Evolutionary conservation across 805 yeast species (phyloP).

Genomic region (Hanseniaspora taiwanica): DNA sequence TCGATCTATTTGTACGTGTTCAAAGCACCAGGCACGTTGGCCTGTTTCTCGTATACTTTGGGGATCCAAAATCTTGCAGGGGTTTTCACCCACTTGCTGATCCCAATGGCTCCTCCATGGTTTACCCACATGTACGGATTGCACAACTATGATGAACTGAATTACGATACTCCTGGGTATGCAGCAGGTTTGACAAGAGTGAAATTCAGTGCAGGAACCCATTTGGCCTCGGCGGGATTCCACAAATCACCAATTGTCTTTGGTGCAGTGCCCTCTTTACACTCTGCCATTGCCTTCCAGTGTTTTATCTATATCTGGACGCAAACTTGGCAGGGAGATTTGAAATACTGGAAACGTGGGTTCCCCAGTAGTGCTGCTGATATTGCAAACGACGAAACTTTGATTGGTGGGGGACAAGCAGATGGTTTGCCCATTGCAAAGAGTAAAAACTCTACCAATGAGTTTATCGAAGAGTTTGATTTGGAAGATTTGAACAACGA

Average conservation of each 20-base stretch:
- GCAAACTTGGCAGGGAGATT: neutral
- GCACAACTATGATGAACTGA: slow-evolving; percentile 31
- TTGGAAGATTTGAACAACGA: too few species aligned
- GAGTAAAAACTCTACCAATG: neutral
- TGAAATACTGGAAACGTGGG: neutral
- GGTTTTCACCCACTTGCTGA: slow-evolving; percentile 42
- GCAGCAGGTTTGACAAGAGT: slow-evolving; percentile 60
- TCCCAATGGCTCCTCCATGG: slow-evolving; percentile 72
- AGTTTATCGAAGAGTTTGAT: neutral
- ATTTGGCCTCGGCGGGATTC: slow-evolving; percentile 46
- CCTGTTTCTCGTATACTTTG: slow-evolving; percentile 37
- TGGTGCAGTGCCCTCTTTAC: slow-evolving; percentile 52
- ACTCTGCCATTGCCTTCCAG: slow-evolving; percentile 52
- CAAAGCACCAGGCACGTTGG: slow-evolving; percentile 51
- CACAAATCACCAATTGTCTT: slow-evolving; percentile 58
- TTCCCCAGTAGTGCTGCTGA: neutral
- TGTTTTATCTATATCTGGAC: slow-evolving; percentile 21
- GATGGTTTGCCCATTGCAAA: too few species aligned
- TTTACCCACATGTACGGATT: slow-evolving; percentile 50
- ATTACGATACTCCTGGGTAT: slow-evolving; percentile 51
- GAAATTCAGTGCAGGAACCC: slow-evolving; percentile 51
- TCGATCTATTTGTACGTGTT: slow-evolving; percentile 51
- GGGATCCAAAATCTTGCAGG: slow-evolving; percentile 52
- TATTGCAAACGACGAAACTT: too few species aligned
- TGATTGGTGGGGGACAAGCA: too few species aligned